phyloP scores from a whole-genome alignment of 2,329 filamentous ascomycete genomes.

The Drechslera avenae region DNA sequence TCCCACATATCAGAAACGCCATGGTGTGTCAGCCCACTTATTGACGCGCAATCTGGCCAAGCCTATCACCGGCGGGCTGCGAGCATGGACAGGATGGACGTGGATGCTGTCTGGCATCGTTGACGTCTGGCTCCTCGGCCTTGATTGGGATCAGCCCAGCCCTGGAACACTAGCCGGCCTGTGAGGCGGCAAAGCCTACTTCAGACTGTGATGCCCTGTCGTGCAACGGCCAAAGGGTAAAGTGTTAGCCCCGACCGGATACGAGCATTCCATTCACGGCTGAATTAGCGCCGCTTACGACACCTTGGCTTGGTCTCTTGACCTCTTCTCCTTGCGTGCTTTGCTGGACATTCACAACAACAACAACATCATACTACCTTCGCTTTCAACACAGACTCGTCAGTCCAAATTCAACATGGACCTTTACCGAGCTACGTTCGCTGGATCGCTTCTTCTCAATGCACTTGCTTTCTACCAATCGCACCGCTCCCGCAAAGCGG shows the following conservation, averaged over 20 bases:
- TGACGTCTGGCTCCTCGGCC: not conserved
- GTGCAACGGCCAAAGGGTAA: not conserved
- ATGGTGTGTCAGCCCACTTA: slow-evolving; percentile 8
- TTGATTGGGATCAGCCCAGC: slow-evolving; percentile 7
- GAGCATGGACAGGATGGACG: not conserved
- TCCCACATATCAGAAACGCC: slow-evolving; percentile 11
- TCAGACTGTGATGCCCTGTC: not conserved
- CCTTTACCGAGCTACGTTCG: slow-evolving; percentile 40
- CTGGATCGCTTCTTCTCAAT: slow-evolving; percentile 35
- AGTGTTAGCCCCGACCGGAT: not conserved
- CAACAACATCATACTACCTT: not conserved
- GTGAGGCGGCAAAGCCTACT: slow-evolving; percentile 7
- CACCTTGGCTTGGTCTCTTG: not conserved
- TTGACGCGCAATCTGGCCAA: slow-evolving; percentile 13
- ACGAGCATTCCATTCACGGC: not conserved
- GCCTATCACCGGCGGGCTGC: slow-evolving; percentile 6
- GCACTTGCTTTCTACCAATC: slow-evolving; percentile 33
- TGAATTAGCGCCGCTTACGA: slow-evolving; percentile 1
- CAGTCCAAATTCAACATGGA: slow-evolving; percentile 30
- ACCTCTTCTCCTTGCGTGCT: slow-evolving; percentile 5
- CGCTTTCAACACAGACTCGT: slow-evolving; percentile 2
- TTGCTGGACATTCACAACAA: slow-evolving; percentile 12
- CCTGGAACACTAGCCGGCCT: not conserved
- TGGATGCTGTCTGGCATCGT: not conserved
- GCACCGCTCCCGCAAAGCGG: slow-evolving; percentile 26